Base-by-base conservation (phyloP, 495 filamentous ascomycete species). In the Rusavskia elegans region DNA sequence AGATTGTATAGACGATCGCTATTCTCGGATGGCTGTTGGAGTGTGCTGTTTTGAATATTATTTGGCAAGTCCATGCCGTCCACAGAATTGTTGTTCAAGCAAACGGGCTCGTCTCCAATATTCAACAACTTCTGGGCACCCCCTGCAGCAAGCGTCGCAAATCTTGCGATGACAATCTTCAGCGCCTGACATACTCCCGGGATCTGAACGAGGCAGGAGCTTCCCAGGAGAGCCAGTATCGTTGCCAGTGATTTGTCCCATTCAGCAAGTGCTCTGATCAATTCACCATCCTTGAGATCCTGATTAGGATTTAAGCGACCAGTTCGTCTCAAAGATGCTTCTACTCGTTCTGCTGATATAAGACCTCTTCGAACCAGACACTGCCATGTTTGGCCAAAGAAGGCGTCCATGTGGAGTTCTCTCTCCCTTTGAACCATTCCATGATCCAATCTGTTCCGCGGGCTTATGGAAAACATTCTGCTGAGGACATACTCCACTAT, bases 281-380 rank as follows among this genome's bases (percentile, higher is more conserved):
- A 70, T 29, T 82, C 71, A 23, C 77, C 76, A 19, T 76, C 72
- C 4, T 80, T 66, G 14, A 80, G 58, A 19, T 45, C 39, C 20
- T 45, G 38, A 23, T 23, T 52, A 0, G 59, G 42, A 23, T 66
- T 63, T 25, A 77, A 53, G 36, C 61, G 0, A 70, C 69, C 56
- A 73, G 75, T 37, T 54, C 69, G 64, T 66, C 69, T 64, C 67
- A 84, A 64, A 52, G 82, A 67, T 55, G 71, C 73, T 53, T 79
- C 79, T 37, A 87, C 64, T 45, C 82, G 83, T 13, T 75, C 71
- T 0, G 71, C 57, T 10, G 75, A 78, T 35, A 89, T 54, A 51
- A 84, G 74, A n/a, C 82, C 81, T 8, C 74, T 66, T 32, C 74
- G 65, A 17, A 80, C 69, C 1, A 89, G 71, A 69, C 83, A 86